These are phyloP conservation scores for Dictyostelium intermedium DNA, from an alignment of 78 protist genomes.

Conservation along the genomic window DNA sequence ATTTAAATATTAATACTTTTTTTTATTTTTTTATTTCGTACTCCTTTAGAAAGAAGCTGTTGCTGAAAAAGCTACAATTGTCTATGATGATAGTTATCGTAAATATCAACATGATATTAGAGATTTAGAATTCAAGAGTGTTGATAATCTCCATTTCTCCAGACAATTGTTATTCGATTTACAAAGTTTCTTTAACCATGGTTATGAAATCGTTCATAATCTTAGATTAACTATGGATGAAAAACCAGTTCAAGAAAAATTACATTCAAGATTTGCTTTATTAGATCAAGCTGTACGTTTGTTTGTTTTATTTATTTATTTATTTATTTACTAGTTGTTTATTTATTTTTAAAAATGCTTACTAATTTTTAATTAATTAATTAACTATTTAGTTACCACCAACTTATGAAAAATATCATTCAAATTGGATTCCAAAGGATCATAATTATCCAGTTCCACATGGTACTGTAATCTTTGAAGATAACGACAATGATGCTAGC, in stretches of 20 bases:
- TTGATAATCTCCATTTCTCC: background rate
- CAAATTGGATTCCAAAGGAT: background rate
- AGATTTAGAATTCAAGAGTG: conserved; percentile 1
- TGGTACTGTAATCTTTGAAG: background rate
- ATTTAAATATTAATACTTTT: background rate
- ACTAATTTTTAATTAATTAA: background rate
- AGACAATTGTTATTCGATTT: background rate
- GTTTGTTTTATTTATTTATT: background rate
- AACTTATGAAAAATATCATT: background rate
- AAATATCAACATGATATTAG: background rate
- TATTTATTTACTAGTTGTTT: background rate
- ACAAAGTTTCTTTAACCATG: conserved; percentile 4
- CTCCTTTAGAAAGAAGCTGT: background rate
- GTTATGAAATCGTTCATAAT: background rate
- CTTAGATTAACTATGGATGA: background rate
- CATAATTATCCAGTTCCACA: background rate
- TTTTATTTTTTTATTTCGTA: background rate
- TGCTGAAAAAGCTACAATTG: background rate
- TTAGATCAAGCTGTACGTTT: background rate
- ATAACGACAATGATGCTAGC: background rate
- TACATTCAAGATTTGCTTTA: conserved; percentile 4
- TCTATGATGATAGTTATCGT: conserved; percentile 12
- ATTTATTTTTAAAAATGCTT: no score
- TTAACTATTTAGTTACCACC: background rate
- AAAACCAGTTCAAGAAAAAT: background rate